Percentiles rank a stretch among this genome's conserved stretches.
Conservation (phyloP, 169 alveolate species). For the Cryptosporidium felis region DNA sequence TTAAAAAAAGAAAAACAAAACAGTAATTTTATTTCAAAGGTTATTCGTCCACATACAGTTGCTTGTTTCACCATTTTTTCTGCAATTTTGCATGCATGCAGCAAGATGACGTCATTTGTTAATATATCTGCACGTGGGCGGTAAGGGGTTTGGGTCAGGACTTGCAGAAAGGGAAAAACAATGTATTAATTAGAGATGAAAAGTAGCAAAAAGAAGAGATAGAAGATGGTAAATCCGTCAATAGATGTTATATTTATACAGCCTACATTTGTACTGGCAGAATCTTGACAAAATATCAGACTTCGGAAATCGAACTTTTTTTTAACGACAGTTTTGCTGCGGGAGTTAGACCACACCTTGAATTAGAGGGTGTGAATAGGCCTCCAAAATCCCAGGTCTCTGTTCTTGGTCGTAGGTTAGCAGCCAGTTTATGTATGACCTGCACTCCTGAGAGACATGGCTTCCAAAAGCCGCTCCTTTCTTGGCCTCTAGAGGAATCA, state of each 20-base stretch:
- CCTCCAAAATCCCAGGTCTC: constrained; percentile 74
- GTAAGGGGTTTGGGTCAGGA: no score
- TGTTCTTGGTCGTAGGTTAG: constrained; percentile 73
- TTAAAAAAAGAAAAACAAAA: background rate
- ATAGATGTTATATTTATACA: no score
- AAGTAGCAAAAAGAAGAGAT: no score
- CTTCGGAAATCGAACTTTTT: no score
- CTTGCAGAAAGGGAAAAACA: no score
- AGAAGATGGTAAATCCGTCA: no score
- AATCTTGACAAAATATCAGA: no score
- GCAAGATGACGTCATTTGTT: background rate
- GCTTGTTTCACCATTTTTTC: background rate
- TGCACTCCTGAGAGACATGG: constrained; percentile 72
- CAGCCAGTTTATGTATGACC: constrained; percentile 73
- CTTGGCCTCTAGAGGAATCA: constrained; percentile 73
- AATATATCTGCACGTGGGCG: background rate
- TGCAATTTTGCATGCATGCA: background rate
- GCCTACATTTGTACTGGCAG: no score
- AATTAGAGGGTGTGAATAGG: constrained; percentile 74
- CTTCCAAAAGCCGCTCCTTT: constrained; percentile 69
- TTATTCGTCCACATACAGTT: background rate
- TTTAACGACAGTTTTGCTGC: background rate
- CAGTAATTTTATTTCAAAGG: background rate
- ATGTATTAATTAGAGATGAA: no score
- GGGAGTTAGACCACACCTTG: background rate